phyloP scores from a whole-genome alignment of 1,284 basidiomycete genomes.

The Tausonia pullulans region DNA sequence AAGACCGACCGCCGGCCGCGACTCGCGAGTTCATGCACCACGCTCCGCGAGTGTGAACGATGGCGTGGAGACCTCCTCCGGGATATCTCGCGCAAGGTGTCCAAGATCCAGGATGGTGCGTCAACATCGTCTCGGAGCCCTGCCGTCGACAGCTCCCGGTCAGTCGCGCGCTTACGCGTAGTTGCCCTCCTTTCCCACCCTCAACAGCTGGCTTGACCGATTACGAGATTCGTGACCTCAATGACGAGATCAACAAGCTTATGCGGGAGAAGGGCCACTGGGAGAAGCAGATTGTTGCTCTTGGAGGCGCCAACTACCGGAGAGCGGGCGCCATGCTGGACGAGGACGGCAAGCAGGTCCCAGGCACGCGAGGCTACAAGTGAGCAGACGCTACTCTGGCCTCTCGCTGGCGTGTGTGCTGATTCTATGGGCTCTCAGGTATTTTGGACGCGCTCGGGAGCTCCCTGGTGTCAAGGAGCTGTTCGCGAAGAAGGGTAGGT shows the following conservation, averaged over 20 bases:
- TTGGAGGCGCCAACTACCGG: slow-evolving; percentile 94
- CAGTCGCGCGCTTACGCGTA: too few species aligned
- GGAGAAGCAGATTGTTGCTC: slow-evolving; percentile 90
- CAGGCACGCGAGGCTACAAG: slow-evolving; percentile 98
- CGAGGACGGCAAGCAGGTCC: slow-evolving; percentile 88
- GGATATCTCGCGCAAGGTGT: slow-evolving; percentile 91
- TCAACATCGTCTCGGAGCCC: slow-evolving; percentile 17
- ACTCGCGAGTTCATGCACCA: slow-evolving; percentile 83
- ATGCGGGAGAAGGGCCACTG: slow-evolving; percentile 92
- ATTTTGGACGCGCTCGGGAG: slow-evolving; percentile 94
- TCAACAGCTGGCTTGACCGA: slow-evolving; percentile 73
- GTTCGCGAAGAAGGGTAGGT: slow-evolving; percentile 66
- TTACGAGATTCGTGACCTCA: slow-evolving; percentile 90
- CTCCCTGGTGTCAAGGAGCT: slow-evolving; percentile 91
- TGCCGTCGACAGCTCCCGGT: too few species aligned
- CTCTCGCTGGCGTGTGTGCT: background rate
- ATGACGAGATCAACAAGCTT: slow-evolving; percentile 96
- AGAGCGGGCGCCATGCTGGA: slow-evolving; percentile 76
- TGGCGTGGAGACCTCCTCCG: slow-evolving; percentile 91
- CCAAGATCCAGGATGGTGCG: slow-evolving; percentile 92
- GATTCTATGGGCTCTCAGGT: slow-evolving; percentile 41
- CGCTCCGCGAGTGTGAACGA: slow-evolving; percentile 80
- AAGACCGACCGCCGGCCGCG: slow-evolving; percentile 70
- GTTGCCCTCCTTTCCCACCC: slow-evolving; percentile 8
- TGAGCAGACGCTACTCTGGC: slow-evolving; percentile 36